These are phyloP conservation scores for Schizophyllum commune DNA, from an alignment of 1,284 basidiomycete genomes.

Conservation along the genomic window DNA sequence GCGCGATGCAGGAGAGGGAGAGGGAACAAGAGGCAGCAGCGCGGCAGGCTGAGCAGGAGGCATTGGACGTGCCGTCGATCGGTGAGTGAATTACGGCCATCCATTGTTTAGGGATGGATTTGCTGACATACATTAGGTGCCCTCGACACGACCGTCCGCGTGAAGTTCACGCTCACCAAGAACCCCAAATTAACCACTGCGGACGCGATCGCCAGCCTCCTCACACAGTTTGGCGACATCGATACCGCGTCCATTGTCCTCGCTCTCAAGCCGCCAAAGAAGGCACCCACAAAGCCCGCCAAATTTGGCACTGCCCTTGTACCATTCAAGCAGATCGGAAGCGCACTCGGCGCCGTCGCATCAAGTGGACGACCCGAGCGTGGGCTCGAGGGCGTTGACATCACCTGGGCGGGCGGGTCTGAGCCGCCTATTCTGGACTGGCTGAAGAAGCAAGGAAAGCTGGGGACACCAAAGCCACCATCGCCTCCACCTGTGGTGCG, in stretches of 20 bases:
- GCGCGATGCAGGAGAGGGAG: conserved; percentile 35
- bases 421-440: conserved; percentile 72
- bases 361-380: conserved; percentile 44
- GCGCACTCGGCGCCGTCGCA: conserved; percentile 66
- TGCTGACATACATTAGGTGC: conserved; percentile 32
- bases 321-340: conserved; percentile 64
- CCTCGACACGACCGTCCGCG: conserved; percentile 64
- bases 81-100: conserved; percentile 27
- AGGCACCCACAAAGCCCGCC: conserved; percentile 40
- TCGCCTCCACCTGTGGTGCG: conserved; percentile 9
- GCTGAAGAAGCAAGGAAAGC: conserved; percentile 64
- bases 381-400: conserved; percentile 50
- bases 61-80: conserved; percentile 45
- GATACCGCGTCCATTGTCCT: conserved; percentile 61
- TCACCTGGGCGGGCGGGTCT: conserved; percentile 61
- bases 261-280: conserved; percentile 53
- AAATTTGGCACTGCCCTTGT: conserved; percentile 65
- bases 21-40: conserved; percentile 28
- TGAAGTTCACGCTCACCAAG: conserved; percentile 55
- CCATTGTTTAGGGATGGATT: not conserved
- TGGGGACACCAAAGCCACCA: conserved; percentile 26
- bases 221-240: conserved; percentile 52
- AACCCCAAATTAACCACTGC: conserved; percentile 49
- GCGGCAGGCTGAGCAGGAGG: conserved; percentile 32
- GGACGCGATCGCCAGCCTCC: conserved; percentile 39